Conservation (phyloP, 805 yeast species). For the Metschnikowia dekortorum region DNA sequence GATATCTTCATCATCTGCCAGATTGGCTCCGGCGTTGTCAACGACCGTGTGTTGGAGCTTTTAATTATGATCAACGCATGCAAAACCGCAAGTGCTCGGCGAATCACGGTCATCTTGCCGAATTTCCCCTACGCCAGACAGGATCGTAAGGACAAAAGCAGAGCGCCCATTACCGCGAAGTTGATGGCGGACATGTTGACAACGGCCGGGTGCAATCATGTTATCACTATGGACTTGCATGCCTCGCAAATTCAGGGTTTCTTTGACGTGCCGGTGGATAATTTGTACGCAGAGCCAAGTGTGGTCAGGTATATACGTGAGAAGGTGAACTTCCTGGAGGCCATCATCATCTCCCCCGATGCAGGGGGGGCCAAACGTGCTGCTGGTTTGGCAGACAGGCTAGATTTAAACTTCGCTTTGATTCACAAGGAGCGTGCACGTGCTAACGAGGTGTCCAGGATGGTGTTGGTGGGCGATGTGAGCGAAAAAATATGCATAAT, state of each 20-base stretch:
- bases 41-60: conserved; percentile 70
- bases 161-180: conserved; percentile 85
- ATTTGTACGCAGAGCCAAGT: conserved; percentile 78
- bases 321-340: conserved; percentile 50
- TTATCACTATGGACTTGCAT: conserved; percentile 82
- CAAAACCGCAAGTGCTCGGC: conserved; percentile 75
- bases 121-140: conserved; percentile 88
- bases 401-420: conserved; percentile 77
- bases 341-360: conserved; percentile 81
- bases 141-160: conserved; percentile 77
- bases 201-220: conserved; percentile 83
- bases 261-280: conserved; percentile 79
- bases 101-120: conserved; percentile 79
- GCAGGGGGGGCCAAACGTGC: conserved; percentile 91
- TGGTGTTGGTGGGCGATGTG: conserved; percentile 86
- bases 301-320: conserved; percentile 72
- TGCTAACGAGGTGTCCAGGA: conserved; percentile 78
- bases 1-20: conserved; percentile 77
- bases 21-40: conserved; percentile 71
- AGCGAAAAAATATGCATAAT: conserved; percentile 68
- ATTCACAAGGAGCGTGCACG: conserved; percentile 81
- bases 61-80: conserved; percentile 79
- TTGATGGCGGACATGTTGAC: conserved; percentile 77
- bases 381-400: conserved; percentile 75
- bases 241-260: conserved; percentile 90